Evolutionary conservation across 2,329 filamentous ascomycete genomes (phyloP).

Genomic region (Corniculantispora saksenae): DNA sequence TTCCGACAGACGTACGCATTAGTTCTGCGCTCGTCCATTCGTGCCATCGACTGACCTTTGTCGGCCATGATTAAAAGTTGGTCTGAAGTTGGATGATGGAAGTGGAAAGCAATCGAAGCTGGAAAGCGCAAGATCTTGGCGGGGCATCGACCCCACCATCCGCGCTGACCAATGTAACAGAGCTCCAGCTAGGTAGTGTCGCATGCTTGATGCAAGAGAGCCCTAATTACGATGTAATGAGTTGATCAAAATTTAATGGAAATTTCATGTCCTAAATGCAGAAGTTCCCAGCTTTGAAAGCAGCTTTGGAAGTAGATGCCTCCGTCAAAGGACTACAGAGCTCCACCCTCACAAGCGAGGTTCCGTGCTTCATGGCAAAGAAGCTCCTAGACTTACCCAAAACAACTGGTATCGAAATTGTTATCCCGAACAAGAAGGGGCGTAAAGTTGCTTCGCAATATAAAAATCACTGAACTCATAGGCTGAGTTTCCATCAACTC

Average conservation of each 20-base stretch:
- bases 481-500: too few species aligned
- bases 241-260: not conserved
- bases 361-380: too few species aligned
- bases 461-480: too few species aligned
- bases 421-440: too few species aligned
- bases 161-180: conserved; percentile 3
- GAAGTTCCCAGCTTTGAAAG: too few species aligned
- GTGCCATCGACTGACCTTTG: conserved; percentile 34
- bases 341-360: too few species aligned
- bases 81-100: not conserved
- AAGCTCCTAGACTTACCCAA: too few species aligned
- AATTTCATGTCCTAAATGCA: too few species aligned
- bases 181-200: not conserved
- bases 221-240: not conserved
- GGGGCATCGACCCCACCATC: conserved; percentile 17
- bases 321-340: too few species aligned
- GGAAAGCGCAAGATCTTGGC: conserved; percentile 17
- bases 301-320: too few species aligned
- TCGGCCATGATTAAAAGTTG: conserved; percentile 38
- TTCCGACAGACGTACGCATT: not conserved
- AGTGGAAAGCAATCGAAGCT: conserved; percentile 17
- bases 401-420: too few species aligned
- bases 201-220: not conserved
- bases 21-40: not conserved
- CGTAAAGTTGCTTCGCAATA: too few species aligned